A percentile compares a stretch with the other conserved stretches of the same genome.
These are phyloP conservation scores for Talaromyces sp. DNA, from an alignment of 2,329 filamentous ascomycete species.

Conservation along the genomic window DNA sequence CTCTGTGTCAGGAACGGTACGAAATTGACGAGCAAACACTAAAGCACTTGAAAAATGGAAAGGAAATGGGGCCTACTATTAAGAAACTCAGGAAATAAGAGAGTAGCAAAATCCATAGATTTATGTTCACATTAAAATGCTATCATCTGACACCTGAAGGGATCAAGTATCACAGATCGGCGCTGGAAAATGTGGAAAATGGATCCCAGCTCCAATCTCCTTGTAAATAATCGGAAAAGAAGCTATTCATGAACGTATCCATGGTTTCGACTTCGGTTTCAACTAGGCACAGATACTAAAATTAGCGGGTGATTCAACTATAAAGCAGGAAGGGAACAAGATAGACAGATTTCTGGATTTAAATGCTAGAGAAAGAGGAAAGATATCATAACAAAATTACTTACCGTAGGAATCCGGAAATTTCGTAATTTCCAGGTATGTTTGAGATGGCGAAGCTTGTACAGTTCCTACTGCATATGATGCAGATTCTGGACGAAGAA, in stretches of 20 bases:
- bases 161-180: background rate
- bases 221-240: conserved; percentile 18
- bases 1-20: conserved; percentile 26
- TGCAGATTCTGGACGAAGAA: background rate
- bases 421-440: background rate
- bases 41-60: conserved; percentile 23
- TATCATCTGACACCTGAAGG: background rate
- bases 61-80: conserved; percentile 31
- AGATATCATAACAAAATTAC: background rate
- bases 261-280: conserved; percentile 10
- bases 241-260: conserved; percentile 19
- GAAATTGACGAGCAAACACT: conserved; percentile 32
- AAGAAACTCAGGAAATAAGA: conserved; percentile 27
- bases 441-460: background rate
- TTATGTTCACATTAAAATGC: background rate
- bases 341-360: background rate
- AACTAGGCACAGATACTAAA: background rate
- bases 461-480: background rate
- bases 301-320: background rate
- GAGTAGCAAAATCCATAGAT: background rate
- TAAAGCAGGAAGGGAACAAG: background rate
- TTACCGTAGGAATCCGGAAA: background rate
- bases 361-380: background rate
- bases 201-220: conserved; percentile 22
- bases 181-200: conserved; percentile 12